Base-by-base conservation (phyloP, 75 land plant species). In the Sequoia sempervirens region DNA sequence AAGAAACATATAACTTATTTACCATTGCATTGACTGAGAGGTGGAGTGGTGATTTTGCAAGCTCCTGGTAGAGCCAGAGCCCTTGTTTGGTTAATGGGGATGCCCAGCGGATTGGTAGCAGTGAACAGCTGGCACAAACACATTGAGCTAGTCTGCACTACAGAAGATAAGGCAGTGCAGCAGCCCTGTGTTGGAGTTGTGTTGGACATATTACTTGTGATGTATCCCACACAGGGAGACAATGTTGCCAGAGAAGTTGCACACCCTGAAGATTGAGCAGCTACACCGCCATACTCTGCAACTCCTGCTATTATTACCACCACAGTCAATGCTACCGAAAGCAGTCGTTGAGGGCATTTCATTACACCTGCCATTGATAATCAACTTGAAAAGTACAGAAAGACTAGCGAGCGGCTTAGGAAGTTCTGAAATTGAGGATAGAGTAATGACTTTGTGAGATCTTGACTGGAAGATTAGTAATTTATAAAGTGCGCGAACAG, bases 81-180 rank as follows among this genome's bases (percentile, higher is more conserved):
- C 13, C 52, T 50, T 50, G 52, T 50, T 50, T 50, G 52, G 2
- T 50, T 50, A 12, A 50, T 50, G 1, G 52, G 52, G 12, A 12
- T 50, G 14, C 52, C 52, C 52, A 50, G 52, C 1, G 84, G 66
- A 15, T 10, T 87, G 47, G 74, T 86, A 10, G 61, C 1, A 1
- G 5, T 84, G 43, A 75, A 32, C 45, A 87, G 58, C 50, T 86
- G 84, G 81, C 90, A 89, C 80, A 89, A 37, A 79, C 90, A 89
- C 17, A 34, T 83, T 66, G 56, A 32, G 32, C 61, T 79, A 82
- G 40, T 36, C 5, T 26, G 7, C 54, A 83, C 82, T 17, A 81
- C 86, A 23, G 82, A 61, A 78, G 83, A 40, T 53, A 89, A 46
- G 11, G 56, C 41, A 8, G 61, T 84, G 82, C 90, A 89, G 86